phyloP scores from a whole-genome alignment of 768 basidiomycete genomes.

The Coprinopsis strossmayeri region DNA sequence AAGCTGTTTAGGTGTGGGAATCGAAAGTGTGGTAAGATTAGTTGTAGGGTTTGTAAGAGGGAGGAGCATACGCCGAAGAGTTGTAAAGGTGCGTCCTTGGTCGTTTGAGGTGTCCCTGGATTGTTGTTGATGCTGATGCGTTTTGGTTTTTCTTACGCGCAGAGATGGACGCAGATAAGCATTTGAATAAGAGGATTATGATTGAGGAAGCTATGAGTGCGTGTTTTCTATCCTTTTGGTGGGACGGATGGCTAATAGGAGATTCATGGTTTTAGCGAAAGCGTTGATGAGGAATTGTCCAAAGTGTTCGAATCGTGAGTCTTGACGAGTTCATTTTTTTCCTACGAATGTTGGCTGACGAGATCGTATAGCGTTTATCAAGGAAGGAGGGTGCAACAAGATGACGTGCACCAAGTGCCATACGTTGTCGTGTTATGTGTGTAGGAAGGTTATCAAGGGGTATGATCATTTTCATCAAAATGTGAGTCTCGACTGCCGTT shows the following conservation, averaged over 20 bases:
- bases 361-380: conserved; percentile 59
- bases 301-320: conserved; percentile 68
- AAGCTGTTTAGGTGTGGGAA: conserved; percentile 51
- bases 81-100: conserved; percentile 52
- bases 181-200: conserved; percentile 66
- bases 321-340: neutral
- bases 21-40: conserved; percentile 63
- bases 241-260: conserved; percentile 10
- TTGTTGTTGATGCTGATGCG: neutral
- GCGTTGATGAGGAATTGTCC: conserved; percentile 89
- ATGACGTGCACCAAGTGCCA: conserved; percentile 74
- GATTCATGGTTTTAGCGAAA: conserved; percentile 36
- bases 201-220: conserved; percentile 94
- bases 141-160: conserved; percentile 3
- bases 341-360: neutral
- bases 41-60: conserved; percentile 76
- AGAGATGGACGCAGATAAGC: conserved; percentile 75
- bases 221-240: conserved; percentile 10
- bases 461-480: conserved; percentile 68
- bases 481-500: conserved; percentile 22
- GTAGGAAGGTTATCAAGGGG: conserved; percentile 62
- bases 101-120: neutral
- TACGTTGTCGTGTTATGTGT: conserved; percentile 80
- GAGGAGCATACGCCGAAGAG: conserved; percentile 79
- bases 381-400: conserved; percentile 86